These are phyloP conservation scores for Yamadazyma friedrichii DNA, from an alignment of 1,139 yeast genomes.

Conservation along the genomic window DNA sequence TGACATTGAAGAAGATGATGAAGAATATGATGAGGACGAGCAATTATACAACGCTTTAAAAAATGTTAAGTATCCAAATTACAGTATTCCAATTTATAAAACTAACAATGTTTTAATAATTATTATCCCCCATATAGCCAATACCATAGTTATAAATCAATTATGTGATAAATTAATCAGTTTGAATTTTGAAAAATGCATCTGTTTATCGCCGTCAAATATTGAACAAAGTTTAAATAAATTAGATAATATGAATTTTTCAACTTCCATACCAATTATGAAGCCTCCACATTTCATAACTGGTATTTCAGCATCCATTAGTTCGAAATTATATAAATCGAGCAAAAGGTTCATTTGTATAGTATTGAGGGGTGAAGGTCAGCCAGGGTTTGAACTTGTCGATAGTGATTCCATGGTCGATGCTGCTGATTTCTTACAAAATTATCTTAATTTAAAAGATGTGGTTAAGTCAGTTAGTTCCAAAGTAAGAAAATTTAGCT, in stretches of 20 bases:
- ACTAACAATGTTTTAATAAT: conserved; percentile 17
- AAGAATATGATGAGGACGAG: conserved; percentile 54
- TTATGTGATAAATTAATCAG: conserved; percentile 23
- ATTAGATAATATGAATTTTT: conserved; percentile 12
- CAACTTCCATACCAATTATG: conserved; percentile 29
- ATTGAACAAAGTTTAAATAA: conserved; percentile 29
- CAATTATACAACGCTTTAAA: conserved; percentile 45
- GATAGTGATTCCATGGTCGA: conserved; percentile 39
- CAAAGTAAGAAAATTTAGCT: conserved; percentile 33
- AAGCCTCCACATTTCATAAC: conserved; percentile 57
- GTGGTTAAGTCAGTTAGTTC: conserved; percentile 27
- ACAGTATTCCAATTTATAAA: conserved; percentile 24
- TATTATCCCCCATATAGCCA: conserved; percentile 33
- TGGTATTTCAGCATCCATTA: conserved; percentile 48
- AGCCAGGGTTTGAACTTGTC: conserved; percentile 51
- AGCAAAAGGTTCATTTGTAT: conserved; percentile 22
- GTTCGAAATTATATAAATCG: conserved; percentile 24
- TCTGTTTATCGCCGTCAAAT: conserved; percentile 36
- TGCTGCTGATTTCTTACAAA: conserved; percentile 23
- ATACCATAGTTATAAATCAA: conserved; percentile 30
- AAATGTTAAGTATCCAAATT: conserved; percentile 22
- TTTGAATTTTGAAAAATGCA: conserved; percentile 21
- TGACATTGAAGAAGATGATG: conserved; percentile 14
- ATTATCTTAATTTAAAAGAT: conserved; percentile 17
- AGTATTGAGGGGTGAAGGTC: conserved; percentile 55